phyloP scores from a whole-genome alignment of 805 yeast genomes.

The Yarrowia sp. region DNA sequence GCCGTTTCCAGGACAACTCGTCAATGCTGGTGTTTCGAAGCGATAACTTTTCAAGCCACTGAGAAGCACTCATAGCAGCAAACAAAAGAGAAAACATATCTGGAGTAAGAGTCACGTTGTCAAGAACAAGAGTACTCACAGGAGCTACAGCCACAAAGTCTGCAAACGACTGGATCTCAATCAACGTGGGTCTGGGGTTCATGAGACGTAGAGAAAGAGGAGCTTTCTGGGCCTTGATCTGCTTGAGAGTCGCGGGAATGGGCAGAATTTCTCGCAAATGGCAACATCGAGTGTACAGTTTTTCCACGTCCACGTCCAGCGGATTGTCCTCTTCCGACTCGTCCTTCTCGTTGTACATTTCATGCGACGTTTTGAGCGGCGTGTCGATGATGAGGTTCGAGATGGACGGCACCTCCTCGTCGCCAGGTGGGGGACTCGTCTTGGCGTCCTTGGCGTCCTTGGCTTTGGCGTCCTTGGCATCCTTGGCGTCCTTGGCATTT shows the following conservation, averaged over 20 bases:
- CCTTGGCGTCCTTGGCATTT: neutral
- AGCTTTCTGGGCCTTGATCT: conserved; percentile 69
- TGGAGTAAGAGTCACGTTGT: conserved; percentile 68
- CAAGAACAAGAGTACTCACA: conserved; percentile 67
- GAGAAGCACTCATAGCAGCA: conserved; percentile 63
- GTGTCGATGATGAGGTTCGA: conserved; percentile 22
- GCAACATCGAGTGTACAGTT: conserved; percentile 84
- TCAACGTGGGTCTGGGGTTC: conserved; percentile 86
- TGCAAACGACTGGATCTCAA: conserved; percentile 82
- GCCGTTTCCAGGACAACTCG: conserved; percentile 67
- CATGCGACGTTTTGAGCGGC: conserved; percentile 18
- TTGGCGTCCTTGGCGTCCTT: neutral
- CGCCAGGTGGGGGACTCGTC: neutral
- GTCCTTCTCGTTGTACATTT: conserved; percentile 8
- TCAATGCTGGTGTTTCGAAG: conserved; percentile 75
- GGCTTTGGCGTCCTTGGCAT: too few species aligned
- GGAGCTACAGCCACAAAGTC: conserved; percentile 88
- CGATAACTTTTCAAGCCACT: conserved; percentile 65
- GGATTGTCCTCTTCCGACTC: conserved; percentile 16
- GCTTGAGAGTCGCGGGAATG: conserved; percentile 82
- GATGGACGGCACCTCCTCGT: conserved; percentile 12
- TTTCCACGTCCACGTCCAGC: conserved; percentile 15
- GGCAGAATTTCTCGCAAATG: conserved; percentile 89
- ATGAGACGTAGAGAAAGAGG: conserved; percentile 71
- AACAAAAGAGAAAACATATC: conserved; percentile 77